Conservation (phyloP, 164 flowering plant species). For the Amborella trichopoda region DNA sequence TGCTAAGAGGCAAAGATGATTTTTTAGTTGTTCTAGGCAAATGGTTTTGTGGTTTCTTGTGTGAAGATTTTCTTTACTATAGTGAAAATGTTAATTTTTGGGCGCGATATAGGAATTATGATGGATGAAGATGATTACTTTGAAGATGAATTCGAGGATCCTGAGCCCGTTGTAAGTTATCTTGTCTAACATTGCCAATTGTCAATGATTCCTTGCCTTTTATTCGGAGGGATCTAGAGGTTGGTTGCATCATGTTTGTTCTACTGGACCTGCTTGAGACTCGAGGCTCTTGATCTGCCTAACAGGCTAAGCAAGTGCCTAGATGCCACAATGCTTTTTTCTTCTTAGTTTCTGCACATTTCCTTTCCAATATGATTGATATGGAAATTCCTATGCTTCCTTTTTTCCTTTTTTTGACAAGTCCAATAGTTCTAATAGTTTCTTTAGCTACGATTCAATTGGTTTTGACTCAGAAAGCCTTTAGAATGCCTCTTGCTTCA, state of each 20-base stretch:
- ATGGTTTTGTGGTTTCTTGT: background rate
- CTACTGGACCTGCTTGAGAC: background rate
- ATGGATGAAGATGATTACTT: constrained; percentile 26
- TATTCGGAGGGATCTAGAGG: background rate
- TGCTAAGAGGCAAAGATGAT: background rate
- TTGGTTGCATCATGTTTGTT: background rate
- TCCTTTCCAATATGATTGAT: background rate
- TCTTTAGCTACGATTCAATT: background rate
- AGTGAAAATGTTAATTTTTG: background rate
- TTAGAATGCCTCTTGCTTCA: background rate
- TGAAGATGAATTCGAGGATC: constrained; percentile 43
- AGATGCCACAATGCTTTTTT: background rate
- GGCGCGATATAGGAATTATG: constrained; percentile 15
- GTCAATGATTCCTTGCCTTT: too few species aligned
- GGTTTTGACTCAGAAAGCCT: background rate
- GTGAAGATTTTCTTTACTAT: background rate
- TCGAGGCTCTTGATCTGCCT: background rate
- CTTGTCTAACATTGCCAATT: too few species aligned
- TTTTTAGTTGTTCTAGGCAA: background rate
- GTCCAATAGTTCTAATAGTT: background rate
- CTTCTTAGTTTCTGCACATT: background rate
- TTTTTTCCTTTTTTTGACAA: too few species aligned
- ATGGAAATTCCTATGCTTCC: too few species aligned
- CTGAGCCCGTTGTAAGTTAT: constrained; percentile 44
- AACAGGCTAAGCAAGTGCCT: background rate